Evolutionary conservation across 768 basidiomycete species (phyloP).

Genomic region (Hygrophorus russula): DNA sequence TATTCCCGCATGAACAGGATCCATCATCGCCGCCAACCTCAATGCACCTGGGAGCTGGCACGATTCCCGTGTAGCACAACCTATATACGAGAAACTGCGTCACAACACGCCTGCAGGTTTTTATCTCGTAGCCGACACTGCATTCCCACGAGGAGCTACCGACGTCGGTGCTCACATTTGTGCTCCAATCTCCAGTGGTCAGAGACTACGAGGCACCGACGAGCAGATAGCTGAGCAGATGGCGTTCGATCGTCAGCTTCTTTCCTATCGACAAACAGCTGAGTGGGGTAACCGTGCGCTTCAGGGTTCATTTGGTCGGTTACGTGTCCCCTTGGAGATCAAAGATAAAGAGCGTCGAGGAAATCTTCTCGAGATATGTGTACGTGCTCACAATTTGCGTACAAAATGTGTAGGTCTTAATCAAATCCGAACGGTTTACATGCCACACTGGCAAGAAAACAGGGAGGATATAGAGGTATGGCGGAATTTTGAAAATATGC

Average conservation of each 20-base stretch:
- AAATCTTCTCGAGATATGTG: slow-evolving; percentile 25
- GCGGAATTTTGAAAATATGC: slow-evolving; percentile 24
- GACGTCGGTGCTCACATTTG: slow-evolving; percentile 15
- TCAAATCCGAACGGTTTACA: slow-evolving; percentile 31
- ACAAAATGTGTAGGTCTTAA: slow-evolving; percentile 24
- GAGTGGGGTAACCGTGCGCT: slow-evolving; percentile 40
- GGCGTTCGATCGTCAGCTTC: slow-evolving; percentile 24
- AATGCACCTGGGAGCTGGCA: slow-evolving; percentile 35
- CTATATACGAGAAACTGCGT: slow-evolving; percentile 19
- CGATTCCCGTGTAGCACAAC: slow-evolving; percentile 27
- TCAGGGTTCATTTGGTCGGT: slow-evolving; percentile 34
- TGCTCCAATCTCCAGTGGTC: slow-evolving; percentile 26
- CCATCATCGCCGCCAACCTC: slow-evolving; percentile 20
- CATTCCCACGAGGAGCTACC: slow-evolving; percentile 22
- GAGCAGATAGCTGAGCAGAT: slow-evolving; percentile 13
- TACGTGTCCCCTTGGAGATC: slow-evolving; percentile 29
- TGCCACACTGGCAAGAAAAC: slow-evolving; percentile 23
- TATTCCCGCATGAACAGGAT: slow-evolving; percentile 16
- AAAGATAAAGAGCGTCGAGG: slow-evolving; percentile 13
- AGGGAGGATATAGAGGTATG: slow-evolving; percentile 22
- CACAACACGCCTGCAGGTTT: slow-evolving; percentile 20
- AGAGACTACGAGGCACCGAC: slow-evolving; percentile 9
- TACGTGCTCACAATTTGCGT: slow-evolving; percentile 24
- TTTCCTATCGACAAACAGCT: slow-evolving; percentile 35
- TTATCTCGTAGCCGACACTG: slow-evolving; percentile 28